Base-by-base conservation (phyloP, 169 alveolate species). In the Miamiensis avidus region DNA sequence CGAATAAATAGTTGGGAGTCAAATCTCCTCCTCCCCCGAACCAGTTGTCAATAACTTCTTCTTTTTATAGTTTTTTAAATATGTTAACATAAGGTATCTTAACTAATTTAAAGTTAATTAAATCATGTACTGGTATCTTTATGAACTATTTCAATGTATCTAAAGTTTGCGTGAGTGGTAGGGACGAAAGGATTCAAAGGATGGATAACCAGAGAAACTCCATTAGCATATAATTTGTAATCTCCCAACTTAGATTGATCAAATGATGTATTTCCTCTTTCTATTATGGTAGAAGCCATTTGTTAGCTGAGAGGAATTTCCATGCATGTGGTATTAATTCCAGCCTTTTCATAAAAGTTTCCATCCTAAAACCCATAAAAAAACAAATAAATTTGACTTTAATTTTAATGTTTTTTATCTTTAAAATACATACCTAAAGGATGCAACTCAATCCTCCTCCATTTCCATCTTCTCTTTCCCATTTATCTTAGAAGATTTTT, bases 11-110 rank as follows among this genome's bases (percentile, higher is more conserved):
- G 28, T 94, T 89, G 25, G 99, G 99, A 49, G 98, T 95, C 74
- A 97, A 91, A 82, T 97, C 99, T 34, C 96, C 84, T 33, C 99
- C 99, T 0, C 99, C 99, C 28, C 98, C 99, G 83, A 95, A 97
- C 99, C 99, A 97, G 91, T 95, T 95, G 74, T 89, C 96, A 31
- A 89, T 76, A 29, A 93, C 78, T 34, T 85, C 86, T 4, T 87
- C 91, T 49, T 69, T 64, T 75, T 74, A 65, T 34, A 73, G 6
- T 15, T 15, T 15, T 73, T n/a, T 73, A 15, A 15, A 73, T 73
- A 15, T 73, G 1, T 73, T 73, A 73, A 73, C 15, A 73, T 73
- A 73, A 73, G n/a, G 6, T 15, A 15, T 15, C n/a, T 73, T 73
- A 4, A 27, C 1, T 73, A 73, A 73, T 29, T 27, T 0, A 33